Percentiles rank a stretch among this genome's conserved stretches.
Evolutionary conservation across 352 stramenopile genomes (phyloP).

Genomic region (Globisporangium viniferum): DNA sequence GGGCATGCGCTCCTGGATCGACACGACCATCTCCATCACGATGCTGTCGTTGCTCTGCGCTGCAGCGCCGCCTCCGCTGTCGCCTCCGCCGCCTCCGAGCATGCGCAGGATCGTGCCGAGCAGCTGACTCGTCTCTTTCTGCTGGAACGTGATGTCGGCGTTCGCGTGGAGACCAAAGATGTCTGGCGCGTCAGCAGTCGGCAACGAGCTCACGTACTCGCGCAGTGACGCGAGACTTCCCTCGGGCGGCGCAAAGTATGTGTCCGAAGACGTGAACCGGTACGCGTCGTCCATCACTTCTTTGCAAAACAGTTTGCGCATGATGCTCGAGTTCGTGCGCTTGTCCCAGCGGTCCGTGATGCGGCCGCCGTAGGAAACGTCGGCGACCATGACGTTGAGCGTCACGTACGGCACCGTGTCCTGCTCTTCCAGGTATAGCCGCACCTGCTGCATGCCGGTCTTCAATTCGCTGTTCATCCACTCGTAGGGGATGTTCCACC

Average conservation of each 20-base stretch:
- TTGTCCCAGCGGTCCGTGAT: slow-evolving; percentile 96
- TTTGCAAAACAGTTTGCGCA: slow-evolving; percentile 89
- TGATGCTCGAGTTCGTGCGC: slow-evolving; percentile 92
- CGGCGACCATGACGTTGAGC: slow-evolving; percentile 93
- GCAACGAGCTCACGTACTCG: slow-evolving; percentile 82
- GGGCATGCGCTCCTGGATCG: slow-evolving; percentile 79
- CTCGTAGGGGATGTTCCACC: slow-evolving; percentile 96
- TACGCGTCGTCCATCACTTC: slow-evolving; percentile 88
- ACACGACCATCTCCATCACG: slow-evolving; percentile 83
- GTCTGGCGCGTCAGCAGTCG: slow-evolving; percentile 82
- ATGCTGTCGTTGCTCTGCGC: slow-evolving; percentile 67
- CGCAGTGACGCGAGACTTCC: slow-evolving; percentile 55
- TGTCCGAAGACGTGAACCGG: slow-evolving; percentile 65
- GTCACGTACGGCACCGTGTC: slow-evolving; percentile 91
- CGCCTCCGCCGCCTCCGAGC: slow-evolving; percentile 53
- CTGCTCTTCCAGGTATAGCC: slow-evolving; percentile 93
- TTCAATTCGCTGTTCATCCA: slow-evolving; percentile 97
- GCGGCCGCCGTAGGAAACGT: slow-evolving; percentile 94
- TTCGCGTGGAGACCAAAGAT: slow-evolving; percentile 94
- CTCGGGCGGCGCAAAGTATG: slow-evolving; percentile 80
- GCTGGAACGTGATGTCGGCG: slow-evolving; percentile 93
- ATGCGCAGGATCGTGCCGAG: slow-evolving; percentile 72
- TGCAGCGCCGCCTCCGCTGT: slow-evolving; percentile 32
- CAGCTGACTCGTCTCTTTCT: slow-evolving; percentile 87
- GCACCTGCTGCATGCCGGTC: slow-evolving; percentile 90